Conservation (phyloP, 1,139 yeast genomes). For the Hyphopichia pseudoburtonii region DNA sequence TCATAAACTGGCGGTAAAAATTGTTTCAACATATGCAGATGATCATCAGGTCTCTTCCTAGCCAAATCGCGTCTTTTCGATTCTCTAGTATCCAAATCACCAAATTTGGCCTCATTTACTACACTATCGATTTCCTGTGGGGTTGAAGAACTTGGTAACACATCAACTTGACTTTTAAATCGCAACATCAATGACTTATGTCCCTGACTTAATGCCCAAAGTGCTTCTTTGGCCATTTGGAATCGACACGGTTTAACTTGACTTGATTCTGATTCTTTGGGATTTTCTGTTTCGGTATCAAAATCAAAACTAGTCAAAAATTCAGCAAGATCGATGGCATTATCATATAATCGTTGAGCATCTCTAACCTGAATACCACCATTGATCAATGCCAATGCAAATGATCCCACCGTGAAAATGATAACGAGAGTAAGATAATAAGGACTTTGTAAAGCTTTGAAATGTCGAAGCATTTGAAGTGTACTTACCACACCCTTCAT, state of each 20-base stretch:
- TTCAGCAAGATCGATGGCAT: background rate
- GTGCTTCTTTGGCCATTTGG: background rate
- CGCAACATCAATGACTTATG: background rate
- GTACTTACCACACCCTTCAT: background rate
- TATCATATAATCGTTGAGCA: background rate
- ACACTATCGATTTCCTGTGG: background rate
- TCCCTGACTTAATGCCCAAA: conserved; percentile 1
- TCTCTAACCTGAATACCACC: background rate
- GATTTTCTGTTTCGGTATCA: too few species aligned
- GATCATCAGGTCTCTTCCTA: background rate
- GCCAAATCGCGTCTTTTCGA: background rate
- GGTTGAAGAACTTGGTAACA: background rate
- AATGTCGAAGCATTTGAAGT: background rate
- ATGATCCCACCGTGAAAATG: background rate
- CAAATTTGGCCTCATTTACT: background rate
- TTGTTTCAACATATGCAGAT: background rate
- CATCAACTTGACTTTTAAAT: background rate
- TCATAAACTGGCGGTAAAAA: background rate
- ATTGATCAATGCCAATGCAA: background rate
- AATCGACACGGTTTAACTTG: background rate
- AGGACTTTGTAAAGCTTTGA: background rate
- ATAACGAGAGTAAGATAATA: background rate
- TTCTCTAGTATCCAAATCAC: background rate
- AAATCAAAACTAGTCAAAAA: background rate
- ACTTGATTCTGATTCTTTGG: background rate